Percentiles rank a stretch among this genome's conserved stretches.
phyloP scores from a whole-genome alignment of 2,329 filamentous ascomycete genomes.

The Shiraia sp. region DNA sequence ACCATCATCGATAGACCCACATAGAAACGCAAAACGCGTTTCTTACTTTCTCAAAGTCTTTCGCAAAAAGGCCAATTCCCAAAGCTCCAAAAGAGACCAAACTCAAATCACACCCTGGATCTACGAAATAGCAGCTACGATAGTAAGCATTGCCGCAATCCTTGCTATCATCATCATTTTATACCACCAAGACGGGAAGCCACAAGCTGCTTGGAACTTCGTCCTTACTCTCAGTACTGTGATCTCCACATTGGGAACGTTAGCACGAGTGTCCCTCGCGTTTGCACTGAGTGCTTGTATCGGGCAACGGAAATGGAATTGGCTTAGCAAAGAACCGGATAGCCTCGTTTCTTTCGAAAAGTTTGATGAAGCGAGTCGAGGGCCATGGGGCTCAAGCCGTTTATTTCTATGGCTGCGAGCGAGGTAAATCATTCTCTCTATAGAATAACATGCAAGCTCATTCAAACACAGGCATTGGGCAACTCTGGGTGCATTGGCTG shows the following conservation, averaged over 20 bases:
- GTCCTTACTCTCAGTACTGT: conserved; percentile 12
- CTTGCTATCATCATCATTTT: conserved; percentile 8
- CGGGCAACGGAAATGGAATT: conserved; percentile 18
- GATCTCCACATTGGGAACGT: conserved; percentile 10
- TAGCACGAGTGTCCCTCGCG: conserved; percentile 10
- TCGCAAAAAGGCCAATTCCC: too few species aligned
- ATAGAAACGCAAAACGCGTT: too few species aligned
- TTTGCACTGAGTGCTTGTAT: conserved; percentile 17
- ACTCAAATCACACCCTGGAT: conserved; percentile 8
- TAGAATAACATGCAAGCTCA: background rate
- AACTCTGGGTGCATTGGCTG: conserved; percentile 9
- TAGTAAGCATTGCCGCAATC: conserved; percentile 1
- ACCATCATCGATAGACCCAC: too few species aligned
- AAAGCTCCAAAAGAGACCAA: too few species aligned
- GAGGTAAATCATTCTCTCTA: background rate
- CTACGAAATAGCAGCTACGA: conserved; percentile 3
- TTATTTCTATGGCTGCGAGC: conserved; percentile 12
- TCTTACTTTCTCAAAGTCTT: too few species aligned
- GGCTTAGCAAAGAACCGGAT: conserved; percentile 8
- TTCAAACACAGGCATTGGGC: conserved; percentile 9
- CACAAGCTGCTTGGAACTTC: conserved; percentile 7
- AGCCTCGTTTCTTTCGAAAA: conserved; percentile 5
- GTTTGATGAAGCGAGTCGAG: conserved; percentile 19
- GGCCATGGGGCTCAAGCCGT: conserved; percentile 11
- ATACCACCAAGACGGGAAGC: conserved; percentile 3